These are phyloP conservation scores for Cutaneotrichosporon sp. DNA, from an alignment of 1,284 basidiomycete species.

Conservation along the genomic window DNA sequence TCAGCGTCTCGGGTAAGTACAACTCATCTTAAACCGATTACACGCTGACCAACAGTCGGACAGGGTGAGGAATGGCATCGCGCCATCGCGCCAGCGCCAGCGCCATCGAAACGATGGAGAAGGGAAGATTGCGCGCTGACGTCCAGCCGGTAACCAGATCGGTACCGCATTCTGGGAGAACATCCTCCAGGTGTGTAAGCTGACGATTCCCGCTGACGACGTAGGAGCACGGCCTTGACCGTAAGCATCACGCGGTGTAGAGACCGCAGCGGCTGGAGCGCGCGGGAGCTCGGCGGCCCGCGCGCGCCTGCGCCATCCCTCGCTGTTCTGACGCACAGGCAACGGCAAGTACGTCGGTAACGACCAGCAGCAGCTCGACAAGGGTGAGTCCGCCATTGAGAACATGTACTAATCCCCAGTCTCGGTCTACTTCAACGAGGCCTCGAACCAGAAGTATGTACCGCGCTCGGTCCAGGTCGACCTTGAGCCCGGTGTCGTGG, in stretches of 20 bases:
- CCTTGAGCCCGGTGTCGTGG: slow-evolving; percentile 85
- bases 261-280: not conserved
- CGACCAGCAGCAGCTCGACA: slow-evolving; percentile 45
- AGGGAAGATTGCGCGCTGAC: not conserved
- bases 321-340: slow-evolving; percentile 20
- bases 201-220: slow-evolving; percentile 16
- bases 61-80: slow-evolving; percentile 23
- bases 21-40: not conserved
- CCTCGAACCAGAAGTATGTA: slow-evolving; percentile 62
- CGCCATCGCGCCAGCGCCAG: not conserved
- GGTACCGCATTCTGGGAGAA: slow-evolving; percentile 51
- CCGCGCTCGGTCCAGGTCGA: slow-evolving; percentile 90
- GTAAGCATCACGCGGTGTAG: slow-evolving; percentile 26
- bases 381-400: slow-evolving; percentile 28
- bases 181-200: slow-evolving; percentile 41
- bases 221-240: slow-evolving; percentile 47
- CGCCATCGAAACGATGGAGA: not conserved
- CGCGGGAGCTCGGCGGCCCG: not conserved
- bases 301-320: not conserved
- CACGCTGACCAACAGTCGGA: slow-evolving; percentile 29
- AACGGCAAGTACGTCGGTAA: slow-evolving; percentile 47
- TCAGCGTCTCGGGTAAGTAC: slow-evolving; percentile 42
- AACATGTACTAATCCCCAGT: slow-evolving; percentile 25
- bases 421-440: slow-evolving; percentile 54
- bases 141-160: slow-evolving; percentile 47